Evolutionary conservation across 139 green algal genomes (phyloP), one percentile per base, ranked within the genome.

Genomic region (Volvox africanus): DNA sequence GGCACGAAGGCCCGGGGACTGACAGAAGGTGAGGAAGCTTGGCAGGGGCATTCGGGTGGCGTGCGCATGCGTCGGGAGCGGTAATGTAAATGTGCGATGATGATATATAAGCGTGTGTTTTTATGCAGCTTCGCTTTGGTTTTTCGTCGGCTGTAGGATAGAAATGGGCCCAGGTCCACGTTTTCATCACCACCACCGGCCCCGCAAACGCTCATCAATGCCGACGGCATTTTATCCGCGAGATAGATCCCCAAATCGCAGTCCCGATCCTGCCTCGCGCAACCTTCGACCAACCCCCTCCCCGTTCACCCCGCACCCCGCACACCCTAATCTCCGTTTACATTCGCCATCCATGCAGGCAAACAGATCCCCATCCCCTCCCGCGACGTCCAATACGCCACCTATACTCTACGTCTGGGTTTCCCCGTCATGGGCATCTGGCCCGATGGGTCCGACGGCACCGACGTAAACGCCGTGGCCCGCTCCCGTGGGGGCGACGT

Each of bases 351-450:
- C 13, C 80, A 0, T 50, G 71, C 90, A 93, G 86, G 90, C 91
- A 90, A 91, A 86, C 93, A 97, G 93, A 92, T 96, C 75, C 88
- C 91, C 16, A 35, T 92, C 62, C 94, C 92, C 75, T 94, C 96
- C 86, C 90, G 95, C 22, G 94, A 98, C 92, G 79, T 92, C 18
- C 61, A 92, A 24, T 97, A 93, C 91, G 61, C 84, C 67, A 96
- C 94, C 20, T 97, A 93, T 91, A 98, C 95, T 21, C 87, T 86
- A 81, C 44, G 93, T 11, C 92, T 97, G 33, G 96, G 95, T 62
- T 97, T 97, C 89, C 94, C 94, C 44, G 95, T 96, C 35, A 96
- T 97, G 94, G 95, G 95, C 82, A 96, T 97, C 80, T 97, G 93
- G 93, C 88, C 85, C 9, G 88, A 95, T 50, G 85, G 71, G 28